Evolutionary conservation across 2,329 filamentous ascomycete genomes (phyloP).

Genomic region (Podosphaera leucotricha): DNA sequence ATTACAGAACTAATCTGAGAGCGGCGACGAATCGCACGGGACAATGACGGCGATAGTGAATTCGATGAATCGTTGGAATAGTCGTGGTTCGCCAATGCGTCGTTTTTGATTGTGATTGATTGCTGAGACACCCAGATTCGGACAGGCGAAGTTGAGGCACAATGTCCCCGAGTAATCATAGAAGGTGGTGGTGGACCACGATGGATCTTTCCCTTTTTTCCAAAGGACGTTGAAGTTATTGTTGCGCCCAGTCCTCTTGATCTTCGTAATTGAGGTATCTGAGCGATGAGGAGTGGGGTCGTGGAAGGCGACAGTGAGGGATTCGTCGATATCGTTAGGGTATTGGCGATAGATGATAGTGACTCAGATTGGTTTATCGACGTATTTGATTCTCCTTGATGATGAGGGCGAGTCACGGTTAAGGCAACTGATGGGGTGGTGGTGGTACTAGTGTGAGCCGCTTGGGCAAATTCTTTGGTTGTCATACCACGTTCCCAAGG

Average conservation of each 20-base stretch:
- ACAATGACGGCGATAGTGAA: neutral
- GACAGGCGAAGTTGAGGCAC: constrained; percentile 7
- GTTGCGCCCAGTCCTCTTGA: neutral
- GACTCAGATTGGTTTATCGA: no score
- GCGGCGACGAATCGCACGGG: neutral
- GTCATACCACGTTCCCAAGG: neutral
- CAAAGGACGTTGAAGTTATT: neutral
- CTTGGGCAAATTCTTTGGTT: neutral
- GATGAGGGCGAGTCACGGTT: neutral
- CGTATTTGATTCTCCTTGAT: neutral
- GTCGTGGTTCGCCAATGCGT: neutral
- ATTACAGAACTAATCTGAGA: neutral
- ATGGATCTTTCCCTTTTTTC: neutral
- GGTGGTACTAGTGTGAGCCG: neutral
- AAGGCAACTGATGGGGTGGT: no score
- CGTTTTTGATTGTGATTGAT: constrained; percentile 2
- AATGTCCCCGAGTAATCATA: constrained; percentile 11
- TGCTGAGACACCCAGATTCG: constrained; percentile 13
- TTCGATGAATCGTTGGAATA: neutral
- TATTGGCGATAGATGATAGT: no score
- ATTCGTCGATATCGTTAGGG: neutral
- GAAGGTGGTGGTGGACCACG: constrained; percentile 7
- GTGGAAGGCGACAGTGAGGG: no score
- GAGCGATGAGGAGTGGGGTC: neutral
- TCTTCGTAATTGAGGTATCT: neutral